Conservation (phyloP, 2,329 filamentous ascomycete genomes). For the Lasiodiplodia sp. region DNA sequence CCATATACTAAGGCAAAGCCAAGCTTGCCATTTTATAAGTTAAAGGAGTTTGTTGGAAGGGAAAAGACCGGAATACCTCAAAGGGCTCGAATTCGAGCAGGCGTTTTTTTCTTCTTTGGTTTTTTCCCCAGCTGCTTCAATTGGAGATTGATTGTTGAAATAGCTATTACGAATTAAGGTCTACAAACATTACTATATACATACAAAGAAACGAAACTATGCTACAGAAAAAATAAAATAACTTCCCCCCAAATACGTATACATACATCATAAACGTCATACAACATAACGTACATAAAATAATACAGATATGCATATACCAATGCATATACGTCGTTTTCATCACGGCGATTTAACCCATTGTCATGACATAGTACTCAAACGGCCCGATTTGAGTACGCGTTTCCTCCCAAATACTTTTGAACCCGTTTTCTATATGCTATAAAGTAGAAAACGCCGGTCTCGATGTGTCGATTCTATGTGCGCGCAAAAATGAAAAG, state of each 20-base stretch:
- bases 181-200: conserved; percentile 16
- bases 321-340: conserved; percentile 2
- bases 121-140: neutral
- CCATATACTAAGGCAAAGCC: neutral
- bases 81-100: neutral
- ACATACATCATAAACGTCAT: conserved; percentile 21
- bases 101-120: conserved; percentile 1
- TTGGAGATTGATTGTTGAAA: conserved; percentile 10
- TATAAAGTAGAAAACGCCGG: conserved; percentile 15
- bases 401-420: conserved; percentile 19
- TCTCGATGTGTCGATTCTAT: conserved; percentile 19
- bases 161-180: conserved; percentile 16
- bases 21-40: conserved; percentile 1
- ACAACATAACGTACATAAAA: conserved; percentile 16
- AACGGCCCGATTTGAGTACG: conserved; percentile 23
- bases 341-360: conserved; percentile 6
- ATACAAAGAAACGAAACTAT: conserved; percentile 5
- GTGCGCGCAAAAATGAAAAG: conserved; percentile 1
- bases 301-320: conserved; percentile 17
- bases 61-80: conserved; percentile 18
- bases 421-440: conserved; percentile 25
- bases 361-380: conserved; percentile 22
- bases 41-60: conserved; percentile 1
- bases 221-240: conserved; percentile 45
- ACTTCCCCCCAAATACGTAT: conserved; percentile 37